Base-by-base conservation (phyloP, 345 rosid genomes). In the Cardamine chenopodiifolia region DNA sequence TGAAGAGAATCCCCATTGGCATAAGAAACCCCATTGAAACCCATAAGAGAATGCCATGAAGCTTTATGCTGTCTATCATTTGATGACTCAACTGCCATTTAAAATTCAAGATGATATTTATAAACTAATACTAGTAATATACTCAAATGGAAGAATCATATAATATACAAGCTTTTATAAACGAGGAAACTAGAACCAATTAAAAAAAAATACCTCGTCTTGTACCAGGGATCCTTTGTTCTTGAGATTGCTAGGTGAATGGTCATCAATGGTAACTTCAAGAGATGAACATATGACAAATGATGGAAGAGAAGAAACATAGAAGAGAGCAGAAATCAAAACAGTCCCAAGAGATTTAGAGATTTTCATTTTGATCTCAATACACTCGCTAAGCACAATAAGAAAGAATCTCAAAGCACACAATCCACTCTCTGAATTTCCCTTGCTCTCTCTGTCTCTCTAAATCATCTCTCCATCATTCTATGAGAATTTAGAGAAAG, bases 11-110 rank as follows among this genome's bases (percentile, higher is more conserved):
- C 50, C 94, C 98, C 53, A 87, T 50, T 60, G 98, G 98, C 87
- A 85, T 86, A 67, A 93, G 79, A 70, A 93, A 79, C 23, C 98
- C 98, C 81, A 91, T 82, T 58, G 98, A 93, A 68, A 72, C 86
- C 98, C 98, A 93, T 18, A 89, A 84, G 71, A 91, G 88, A 73
- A 91, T 80, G 9, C 94, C 98, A 73, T 93, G 98, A 37, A 89
- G 71, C 65, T 76, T 76, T 50, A 93, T 84, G 68, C 86, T 89
- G 26, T 68, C 82, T 65, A 79, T 57, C 75, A 89, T 82, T 50
- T 78, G 76, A 26, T 85, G 70, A 83, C 81, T 90, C 74, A 83
- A 22, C 94, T 90, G 87, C 11, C 47, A 52, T 55, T 48, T 17
- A 0, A 23, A 42, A 23, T 12, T n/a, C 25, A 56, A 55, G 26